Evolutionary conservation across 768 basidiomycete species (phyloP).

Genomic region (Dacryopinax primogenitus): DNA sequence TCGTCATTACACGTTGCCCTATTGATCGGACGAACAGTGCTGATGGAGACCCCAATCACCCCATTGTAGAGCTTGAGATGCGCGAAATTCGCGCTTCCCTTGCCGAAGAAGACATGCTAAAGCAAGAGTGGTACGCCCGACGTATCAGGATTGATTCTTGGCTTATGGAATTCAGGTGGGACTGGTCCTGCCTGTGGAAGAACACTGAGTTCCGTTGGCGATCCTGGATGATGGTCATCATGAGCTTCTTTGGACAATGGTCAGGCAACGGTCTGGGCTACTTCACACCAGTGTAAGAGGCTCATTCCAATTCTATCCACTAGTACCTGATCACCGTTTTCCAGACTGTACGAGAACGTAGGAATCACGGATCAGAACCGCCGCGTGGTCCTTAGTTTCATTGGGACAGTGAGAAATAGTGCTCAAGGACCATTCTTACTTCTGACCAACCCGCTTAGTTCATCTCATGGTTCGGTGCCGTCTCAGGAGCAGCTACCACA

Average conservation of each 20-base stretch:
- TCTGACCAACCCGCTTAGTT: background rate
- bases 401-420: background rate
- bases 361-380: slow-evolving; percentile 3
- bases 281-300: slow-evolving; percentile 20
- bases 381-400: background rate
- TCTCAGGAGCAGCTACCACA: background rate
- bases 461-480: background rate
- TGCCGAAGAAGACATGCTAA: slow-evolving; percentile 16
- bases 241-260: slow-evolving; percentile 47
- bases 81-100: slow-evolving; percentile 24
- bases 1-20: background rate
- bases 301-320: background rate
- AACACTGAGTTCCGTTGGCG: slow-evolving; percentile 27
- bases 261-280: slow-evolving; percentile 44
- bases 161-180: background rate
- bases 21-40: slow-evolving; percentile 23
- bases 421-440: background rate
- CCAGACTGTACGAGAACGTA: slow-evolving; percentile 3
- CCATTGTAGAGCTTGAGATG: slow-evolving; percentile 40
- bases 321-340: background rate
- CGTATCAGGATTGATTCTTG: background rate
- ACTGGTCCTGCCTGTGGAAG: slow-evolving; percentile 2
- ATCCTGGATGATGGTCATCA: slow-evolving; percentile 39
- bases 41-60: slow-evolving; percentile 37
- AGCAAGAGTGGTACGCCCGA: background rate